phyloP scores from a whole-genome alignment of 2,329 filamentous ascomycete species.

The Penicillium sp. region DNA sequence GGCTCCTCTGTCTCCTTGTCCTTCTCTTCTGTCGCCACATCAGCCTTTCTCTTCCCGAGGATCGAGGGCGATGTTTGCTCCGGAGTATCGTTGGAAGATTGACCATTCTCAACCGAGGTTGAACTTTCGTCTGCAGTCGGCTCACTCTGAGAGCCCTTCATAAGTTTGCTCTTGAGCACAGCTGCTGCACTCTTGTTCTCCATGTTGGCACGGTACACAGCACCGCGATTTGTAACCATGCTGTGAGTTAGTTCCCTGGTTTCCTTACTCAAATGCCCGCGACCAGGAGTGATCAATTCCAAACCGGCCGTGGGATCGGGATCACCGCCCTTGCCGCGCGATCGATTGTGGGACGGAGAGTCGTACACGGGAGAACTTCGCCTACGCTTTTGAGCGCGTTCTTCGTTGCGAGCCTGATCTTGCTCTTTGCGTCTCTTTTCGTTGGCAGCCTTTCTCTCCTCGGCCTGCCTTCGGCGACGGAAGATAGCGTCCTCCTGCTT shows the following conservation, averaged over 20 bases:
- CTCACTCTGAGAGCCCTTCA: constrained; percentile 38
- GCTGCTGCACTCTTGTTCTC: constrained; percentile 95
- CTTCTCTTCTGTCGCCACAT: constrained; percentile 53
- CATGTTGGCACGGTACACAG: constrained; percentile 61
- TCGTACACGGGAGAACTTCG: constrained; percentile 44
- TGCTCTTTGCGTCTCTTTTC: constrained; percentile 72
- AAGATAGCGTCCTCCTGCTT: constrained; percentile 95
- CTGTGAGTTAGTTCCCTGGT: constrained; percentile 69
- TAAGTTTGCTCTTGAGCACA: constrained; percentile 73
- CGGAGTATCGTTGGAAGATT: constrained; percentile 21
- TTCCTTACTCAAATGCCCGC: constrained; percentile 51
- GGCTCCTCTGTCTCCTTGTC: constrained; percentile 45
- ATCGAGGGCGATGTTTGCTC: constrained; percentile 31
- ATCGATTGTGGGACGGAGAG: constrained; percentile 21
- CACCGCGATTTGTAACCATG: constrained; percentile 72
- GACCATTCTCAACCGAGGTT: constrained; percentile 24
- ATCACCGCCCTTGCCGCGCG: constrained; percentile 23
- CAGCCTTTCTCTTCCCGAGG: constrained; percentile 58
- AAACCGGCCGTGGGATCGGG: constrained; percentile 43
- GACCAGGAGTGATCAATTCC: constrained; percentile 54
- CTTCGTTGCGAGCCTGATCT: constrained; percentile 50
- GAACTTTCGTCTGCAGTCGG: constrained; percentile 19
- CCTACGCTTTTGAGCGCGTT: constrained; percentile 39
- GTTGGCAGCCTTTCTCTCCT: constrained; percentile 75
- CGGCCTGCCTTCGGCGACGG: constrained; percentile 73